Evolutionary conservation across 495 filamentous ascomycete species (phyloP).

Genomic region (Pyrenula massariospora): DNA sequence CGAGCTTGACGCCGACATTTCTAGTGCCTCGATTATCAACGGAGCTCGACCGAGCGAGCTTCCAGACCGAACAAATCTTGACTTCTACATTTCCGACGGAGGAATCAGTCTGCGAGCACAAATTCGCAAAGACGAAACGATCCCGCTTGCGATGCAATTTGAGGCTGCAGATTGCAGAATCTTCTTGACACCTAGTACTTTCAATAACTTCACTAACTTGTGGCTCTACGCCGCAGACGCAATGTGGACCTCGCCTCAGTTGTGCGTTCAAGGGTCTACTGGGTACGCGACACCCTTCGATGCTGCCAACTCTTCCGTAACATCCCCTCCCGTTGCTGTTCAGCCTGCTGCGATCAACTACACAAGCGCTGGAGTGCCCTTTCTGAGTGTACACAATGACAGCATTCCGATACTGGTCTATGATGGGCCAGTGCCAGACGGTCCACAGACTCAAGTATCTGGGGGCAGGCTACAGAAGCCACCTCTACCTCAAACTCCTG

Average conservation of each 20-base stretch:
- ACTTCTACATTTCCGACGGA: neutral
- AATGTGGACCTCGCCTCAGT: neutral
- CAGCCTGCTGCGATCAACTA: too few species aligned
- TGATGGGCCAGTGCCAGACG: too few species aligned
- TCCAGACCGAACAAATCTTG: neutral
- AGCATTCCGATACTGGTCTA: too few species aligned
- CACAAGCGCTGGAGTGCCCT: too few species aligned
- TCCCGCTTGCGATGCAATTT: constrained; percentile 15
- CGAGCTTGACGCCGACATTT: neutral
- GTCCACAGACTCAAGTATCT: too few species aligned
- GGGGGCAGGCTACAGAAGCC: too few species aligned
- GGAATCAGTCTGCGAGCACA: constrained; percentile 10
- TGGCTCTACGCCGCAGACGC: neutral
- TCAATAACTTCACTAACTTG: neutral
- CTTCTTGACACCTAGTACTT: constrained; percentile 15
- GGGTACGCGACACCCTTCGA: neutral
- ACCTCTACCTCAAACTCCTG: too few species aligned
- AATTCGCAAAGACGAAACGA: constrained; percentile 4
- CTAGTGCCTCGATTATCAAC: neutral
- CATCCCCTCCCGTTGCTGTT: too few species aligned
- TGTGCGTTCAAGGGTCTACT: neutral
- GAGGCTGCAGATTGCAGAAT: constrained; percentile 19
- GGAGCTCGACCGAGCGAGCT: neutral
- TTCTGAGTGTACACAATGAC: too few species aligned
- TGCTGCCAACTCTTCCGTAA: too few species aligned